These are phyloP conservation scores for Melianthus villosus DNA, from an alignment of 441 rosid species.

Conservation along the genomic window DNA sequence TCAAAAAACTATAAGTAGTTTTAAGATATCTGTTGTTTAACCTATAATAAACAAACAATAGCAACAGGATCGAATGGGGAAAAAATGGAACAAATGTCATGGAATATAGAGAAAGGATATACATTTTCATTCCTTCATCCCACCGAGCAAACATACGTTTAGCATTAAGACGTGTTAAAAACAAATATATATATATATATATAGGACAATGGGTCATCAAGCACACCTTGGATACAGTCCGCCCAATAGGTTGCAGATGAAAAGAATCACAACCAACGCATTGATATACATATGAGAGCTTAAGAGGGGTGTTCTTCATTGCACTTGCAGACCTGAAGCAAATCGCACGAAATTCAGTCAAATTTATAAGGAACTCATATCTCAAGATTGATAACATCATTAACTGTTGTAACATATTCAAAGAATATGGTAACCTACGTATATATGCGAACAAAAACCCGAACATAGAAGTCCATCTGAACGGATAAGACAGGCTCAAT, in stretches of 20 bases:
- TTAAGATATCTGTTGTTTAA: too few species aligned
- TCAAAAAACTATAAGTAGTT: too few species aligned
- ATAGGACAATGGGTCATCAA: conserved; percentile 3
- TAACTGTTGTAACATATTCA: conserved; percentile 4
- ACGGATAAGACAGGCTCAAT: conserved; percentile 91
- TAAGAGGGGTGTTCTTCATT: conserved; percentile 95
- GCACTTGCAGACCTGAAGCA: conserved; percentile 84
- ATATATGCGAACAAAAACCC: conserved; percentile 87
- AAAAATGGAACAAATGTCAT: too few species aligned
- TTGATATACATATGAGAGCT: conserved; percentile 89
- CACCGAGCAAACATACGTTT: too few species aligned
- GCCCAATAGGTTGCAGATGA: conserved; percentile 85
- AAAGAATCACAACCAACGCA: conserved; percentile 94
- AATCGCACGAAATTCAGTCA: conserved; percentile 8
- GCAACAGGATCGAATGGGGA: too few species aligned
- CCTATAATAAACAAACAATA: too few species aligned
- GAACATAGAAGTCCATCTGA: conserved; percentile 81
- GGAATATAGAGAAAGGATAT: too few species aligned
- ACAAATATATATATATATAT: too few species aligned
- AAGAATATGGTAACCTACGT: conserved; percentile 34
- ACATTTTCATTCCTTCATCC: too few species aligned
- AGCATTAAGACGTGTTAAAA: too few species aligned
- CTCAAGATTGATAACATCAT: too few species aligned
- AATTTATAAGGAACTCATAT: conserved; percentile 6
- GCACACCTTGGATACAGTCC: conserved; percentile 67